Evolutionary conservation across 1,139 yeast genomes (phyloP).

Genomic region (Pichia sorboxylosa): DNA sequence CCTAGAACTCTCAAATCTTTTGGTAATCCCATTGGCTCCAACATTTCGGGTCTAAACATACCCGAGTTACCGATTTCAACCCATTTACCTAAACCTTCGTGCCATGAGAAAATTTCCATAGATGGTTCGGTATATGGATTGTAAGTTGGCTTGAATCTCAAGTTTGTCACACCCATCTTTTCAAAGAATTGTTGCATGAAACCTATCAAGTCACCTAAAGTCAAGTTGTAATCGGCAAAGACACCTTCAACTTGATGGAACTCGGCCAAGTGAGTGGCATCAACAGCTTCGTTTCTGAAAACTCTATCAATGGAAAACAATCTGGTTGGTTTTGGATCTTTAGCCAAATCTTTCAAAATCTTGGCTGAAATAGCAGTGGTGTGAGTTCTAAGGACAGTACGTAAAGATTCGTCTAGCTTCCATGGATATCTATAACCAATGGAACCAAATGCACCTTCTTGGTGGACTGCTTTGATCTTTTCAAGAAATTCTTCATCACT

Average conservation of each 20-base stretch:
- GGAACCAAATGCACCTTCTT: conserved; percentile 84
- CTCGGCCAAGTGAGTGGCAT: conserved; percentile 99
- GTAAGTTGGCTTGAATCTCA: conserved; percentile 96
- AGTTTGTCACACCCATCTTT: conserved; percentile 91
- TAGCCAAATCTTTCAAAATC: conserved; percentile 78
- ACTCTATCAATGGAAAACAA: conserved; percentile 95
- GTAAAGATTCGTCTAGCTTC: conserved; percentile 81
- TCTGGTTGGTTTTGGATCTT: conserved; percentile 84
- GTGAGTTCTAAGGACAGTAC: conserved; percentile 91
- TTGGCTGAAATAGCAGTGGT: conserved; percentile 89
- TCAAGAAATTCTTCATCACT: conserved; percentile 69
- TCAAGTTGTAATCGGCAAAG: conserved; percentile 87
- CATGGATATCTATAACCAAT: conserved; percentile 98
- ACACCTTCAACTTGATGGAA: conserved; percentile 99
- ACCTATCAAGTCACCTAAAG: conserved; percentile 92
- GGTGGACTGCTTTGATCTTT: conserved; percentile 73
- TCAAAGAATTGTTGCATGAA: conserved; percentile 96
- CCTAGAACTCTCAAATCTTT: conserved; percentile 89
- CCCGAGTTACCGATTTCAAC: conserved; percentile 99
- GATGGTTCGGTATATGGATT: conserved; percentile 99
- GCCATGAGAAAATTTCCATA: conserved; percentile 95
- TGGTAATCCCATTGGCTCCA: conserved; percentile 96
- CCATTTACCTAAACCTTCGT: conserved; percentile 90
- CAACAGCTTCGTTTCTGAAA: conserved; percentile 99
- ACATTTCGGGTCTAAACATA: conserved; percentile 99